These are phyloP conservation scores for Leccinum rimulosum DNA, from an alignment of 768 basidiomycete species.

Conservation along the genomic window DNA sequence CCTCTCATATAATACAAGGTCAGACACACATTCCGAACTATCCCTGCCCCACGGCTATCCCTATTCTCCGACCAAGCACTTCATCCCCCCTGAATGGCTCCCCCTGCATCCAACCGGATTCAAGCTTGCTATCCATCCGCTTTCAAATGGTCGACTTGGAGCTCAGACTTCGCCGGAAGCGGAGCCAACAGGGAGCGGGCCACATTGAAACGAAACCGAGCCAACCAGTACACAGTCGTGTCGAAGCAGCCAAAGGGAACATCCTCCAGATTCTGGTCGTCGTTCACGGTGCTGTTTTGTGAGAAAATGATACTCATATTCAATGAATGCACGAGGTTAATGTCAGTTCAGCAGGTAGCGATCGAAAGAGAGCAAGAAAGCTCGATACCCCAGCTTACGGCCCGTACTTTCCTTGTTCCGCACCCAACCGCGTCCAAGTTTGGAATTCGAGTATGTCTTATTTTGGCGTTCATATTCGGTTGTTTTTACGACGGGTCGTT, in stretches of 20 bases:
- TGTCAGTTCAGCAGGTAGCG: background rate
- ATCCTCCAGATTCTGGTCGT: background rate
- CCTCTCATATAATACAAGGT: background rate
- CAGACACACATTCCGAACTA: background rate
- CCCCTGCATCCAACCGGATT: background rate
- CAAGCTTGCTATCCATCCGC: background rate
- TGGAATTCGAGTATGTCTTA: background rate
- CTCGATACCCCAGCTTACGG: background rate
- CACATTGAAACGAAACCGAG: background rate
- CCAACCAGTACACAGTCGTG: background rate
- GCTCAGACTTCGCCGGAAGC: background rate
- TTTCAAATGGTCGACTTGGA: background rate
- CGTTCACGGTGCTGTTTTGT: background rate
- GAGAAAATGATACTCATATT: background rate
- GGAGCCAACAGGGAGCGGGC: background rate
- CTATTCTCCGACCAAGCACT: background rate
- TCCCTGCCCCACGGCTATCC: background rate
- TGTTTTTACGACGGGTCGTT: background rate
- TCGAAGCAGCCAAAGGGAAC: background rate
- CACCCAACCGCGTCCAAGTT: background rate
- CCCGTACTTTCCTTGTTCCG: background rate
- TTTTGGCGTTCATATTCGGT: background rate
- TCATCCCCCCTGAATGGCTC: background rate
- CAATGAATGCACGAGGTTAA: background rate
- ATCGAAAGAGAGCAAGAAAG: background rate